Conservation (phyloP, 1,284 basidiomycete genomes). For the Hemileia vastatrix region DNA sequence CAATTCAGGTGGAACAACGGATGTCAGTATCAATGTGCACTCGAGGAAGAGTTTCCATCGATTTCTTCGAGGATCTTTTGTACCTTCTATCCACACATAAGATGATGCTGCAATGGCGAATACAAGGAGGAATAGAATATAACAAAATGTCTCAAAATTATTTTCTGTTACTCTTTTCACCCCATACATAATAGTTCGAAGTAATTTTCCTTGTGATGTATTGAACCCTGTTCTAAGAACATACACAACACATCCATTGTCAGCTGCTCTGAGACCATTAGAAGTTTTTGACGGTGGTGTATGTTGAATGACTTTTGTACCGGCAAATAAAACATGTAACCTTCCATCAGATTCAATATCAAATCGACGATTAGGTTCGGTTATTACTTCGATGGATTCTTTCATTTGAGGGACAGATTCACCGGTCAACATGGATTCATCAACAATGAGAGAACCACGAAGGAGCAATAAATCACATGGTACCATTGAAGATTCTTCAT, state of each 20-base stretch:
- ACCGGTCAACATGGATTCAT: constrained; percentile 98
- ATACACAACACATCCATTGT: constrained; percentile 36
- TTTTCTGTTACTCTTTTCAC: constrained; percentile 44
- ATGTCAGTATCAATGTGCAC: not conserved
- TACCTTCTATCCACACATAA: constrained; percentile 10
- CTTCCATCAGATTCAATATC: constrained; percentile 37
- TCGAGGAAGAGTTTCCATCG: not conserved
- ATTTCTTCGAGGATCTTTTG: not conserved
- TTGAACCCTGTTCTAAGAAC: constrained; percentile 44
- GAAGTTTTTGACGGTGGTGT: constrained; percentile 22
- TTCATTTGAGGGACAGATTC: constrained; percentile 92
- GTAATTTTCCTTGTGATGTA: constrained; percentile 42
- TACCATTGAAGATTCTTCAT: constrained; percentile 60
- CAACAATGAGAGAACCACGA: constrained; percentile 90
- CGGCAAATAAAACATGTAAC: constrained; percentile 41
- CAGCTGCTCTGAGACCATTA: too few relatives aligned
- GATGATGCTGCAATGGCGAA: not conserved
- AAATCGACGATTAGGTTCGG: constrained; percentile 30
- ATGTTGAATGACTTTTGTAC: constrained; percentile 39
- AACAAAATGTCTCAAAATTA: not conserved
- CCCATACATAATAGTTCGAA: constrained; percentile 43
- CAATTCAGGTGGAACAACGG: not conserved
- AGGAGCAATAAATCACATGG: constrained; percentile 87
- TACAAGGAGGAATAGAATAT: not conserved
- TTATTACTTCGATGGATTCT: constrained; percentile 51